Evolutionary conservation across 441 rosid species (phyloP), one percentile per base, ranked within the genome.

Genomic region (Bocquillonia castaneifolia): DNA sequence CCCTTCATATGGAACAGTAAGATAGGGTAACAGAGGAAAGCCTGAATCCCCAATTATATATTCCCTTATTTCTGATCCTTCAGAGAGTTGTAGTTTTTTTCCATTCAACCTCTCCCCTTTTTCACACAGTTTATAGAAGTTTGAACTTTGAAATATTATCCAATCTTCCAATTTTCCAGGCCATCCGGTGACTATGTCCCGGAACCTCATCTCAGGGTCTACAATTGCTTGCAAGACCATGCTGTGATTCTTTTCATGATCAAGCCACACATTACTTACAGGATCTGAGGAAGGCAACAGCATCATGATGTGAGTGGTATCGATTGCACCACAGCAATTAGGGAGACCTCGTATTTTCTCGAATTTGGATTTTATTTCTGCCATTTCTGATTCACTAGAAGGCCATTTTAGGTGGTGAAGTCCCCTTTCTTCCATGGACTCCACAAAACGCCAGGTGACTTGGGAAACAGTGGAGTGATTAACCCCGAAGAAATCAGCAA

Each of bases 141-240:
- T 78, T 23, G 88, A 88, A 66, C 77, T 79, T 70, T 74, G 81
- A 68, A 88, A 83, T 40, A 88, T 74, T 45, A 64, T 61, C 68
- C 54, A 42, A 37, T 83, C 90, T 28, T 80, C 81, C 78, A 84
- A 74, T 72, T 78, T 82, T 44, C 93, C 91, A 0, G 93, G 91
- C 93, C 93, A 88, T 52, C 91, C 93, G 1, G 88, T 83, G 76
- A 88, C 82, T 37, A 88, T 84, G 72, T 86, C 91, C 17, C 76
- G 80, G 78, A 86, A 86, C 71, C 85, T 83, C 91, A 86, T 80
- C 23, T 82, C 81, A 13, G 89, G 80, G 74, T 81, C 91, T 42
- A 84, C 85, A 26, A 86, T 76, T 3, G 80, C 90, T 75, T 86
- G 93, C 81, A 88, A 70, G 64, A 88, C 73, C 88, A 88, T 83